A percentile compares a stretch with the other conserved stretches of the same genome.
These are phyloP conservation scores for Mycena alexandri DNA, from an alignment of 768 basidiomycete genomes.

Conservation along the genomic window DNA sequence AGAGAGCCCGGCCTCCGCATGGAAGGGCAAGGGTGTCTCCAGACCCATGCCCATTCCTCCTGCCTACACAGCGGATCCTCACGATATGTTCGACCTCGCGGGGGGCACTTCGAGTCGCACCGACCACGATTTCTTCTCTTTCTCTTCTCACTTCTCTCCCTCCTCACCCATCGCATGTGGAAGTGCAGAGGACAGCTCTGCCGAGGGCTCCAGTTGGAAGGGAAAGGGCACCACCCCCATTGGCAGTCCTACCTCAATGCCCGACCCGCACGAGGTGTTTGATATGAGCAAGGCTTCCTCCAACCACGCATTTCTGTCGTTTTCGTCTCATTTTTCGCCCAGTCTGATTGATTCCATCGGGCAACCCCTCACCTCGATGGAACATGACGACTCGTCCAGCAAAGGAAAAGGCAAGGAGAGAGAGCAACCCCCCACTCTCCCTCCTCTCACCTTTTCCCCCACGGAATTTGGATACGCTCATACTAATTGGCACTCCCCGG, in stretches of 20 bases:
- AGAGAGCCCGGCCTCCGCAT: constrained; percentile 37
- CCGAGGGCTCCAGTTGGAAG: constrained; percentile 28
- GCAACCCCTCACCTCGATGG: constrained; percentile 34
- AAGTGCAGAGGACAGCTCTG: background rate
- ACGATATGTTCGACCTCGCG: constrained; percentile 56
- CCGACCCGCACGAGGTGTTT: constrained; percentile 31
- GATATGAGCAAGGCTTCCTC: constrained; percentile 25
- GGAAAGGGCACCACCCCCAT: constrained; percentile 16
- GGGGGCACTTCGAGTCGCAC: constrained; percentile 42
- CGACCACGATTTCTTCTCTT: constrained; percentile 39
- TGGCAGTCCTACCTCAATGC: constrained; percentile 24
- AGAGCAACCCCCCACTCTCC: constrained; percentile 68
- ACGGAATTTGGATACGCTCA: constrained; percentile 62
- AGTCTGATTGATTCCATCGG: constrained; percentile 36
- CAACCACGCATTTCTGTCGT: constrained; percentile 31
- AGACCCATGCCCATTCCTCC: constrained; percentile 64
- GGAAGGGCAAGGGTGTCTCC: constrained; percentile 70
- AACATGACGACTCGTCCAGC: constrained; percentile 33
- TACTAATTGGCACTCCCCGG: constrained; percentile 53
- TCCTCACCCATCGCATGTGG: constrained; percentile 16
- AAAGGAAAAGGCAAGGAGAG: constrained; percentile 73
- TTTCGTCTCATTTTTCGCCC: constrained; percentile 35
- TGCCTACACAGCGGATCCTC: constrained; percentile 46
- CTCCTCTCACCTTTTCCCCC: constrained; percentile 73
- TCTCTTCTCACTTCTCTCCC: constrained; percentile 44